A percentile compares a stretch with the other conserved stretches of the same genome.
These are phyloP conservation scores for Macadamia tetraphylla DNA, from an alignment of 164 flowering plant species.

Conservation along the genomic window DNA sequence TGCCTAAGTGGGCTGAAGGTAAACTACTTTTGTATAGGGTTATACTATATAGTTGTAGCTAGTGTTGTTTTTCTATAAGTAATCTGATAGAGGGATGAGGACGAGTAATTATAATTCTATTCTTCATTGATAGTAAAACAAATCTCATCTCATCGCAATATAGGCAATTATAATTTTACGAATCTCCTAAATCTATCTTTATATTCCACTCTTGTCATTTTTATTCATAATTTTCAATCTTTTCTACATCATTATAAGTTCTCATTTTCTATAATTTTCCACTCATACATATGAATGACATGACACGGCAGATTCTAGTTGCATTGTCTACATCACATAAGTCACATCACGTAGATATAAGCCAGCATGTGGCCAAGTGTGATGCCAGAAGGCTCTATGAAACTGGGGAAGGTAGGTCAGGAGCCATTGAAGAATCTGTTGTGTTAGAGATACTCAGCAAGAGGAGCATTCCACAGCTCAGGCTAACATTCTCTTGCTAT, in stretches of 20 bases:
- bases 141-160: too few species aligned
- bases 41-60: not conserved
- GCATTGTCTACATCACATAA: slow-evolving; percentile 72
- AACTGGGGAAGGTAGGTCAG: slow-evolving; percentile 54
- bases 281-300: slow-evolving; percentile 1
- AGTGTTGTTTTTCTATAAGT: not conserved
- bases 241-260: too few species aligned
- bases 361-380: slow-evolving; percentile 62
- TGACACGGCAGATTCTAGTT: slow-evolving; percentile 42
- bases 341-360: slow-evolving; percentile 47
- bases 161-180: too few species aligned
- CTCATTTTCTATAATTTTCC: too few species aligned
- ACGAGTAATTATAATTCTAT: too few species aligned
- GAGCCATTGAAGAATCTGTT: slow-evolving; percentile 48
- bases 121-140: too few species aligned
- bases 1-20: too few species aligned
- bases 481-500: slow-evolving; percentile 49
- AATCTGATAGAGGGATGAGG: too few species aligned
- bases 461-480: slow-evolving; percentile 69
- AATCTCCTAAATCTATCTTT: too few species aligned
- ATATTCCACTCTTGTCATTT: too few species aligned
- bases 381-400: slow-evolving; percentile 65
- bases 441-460: slow-evolving; percentile 66
- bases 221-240: too few species aligned
- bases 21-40: too few species aligned